phyloP scores from a whole-genome alignment of 192 early-diverging fungal genomes.

The Entomortierella beljakovae region DNA sequence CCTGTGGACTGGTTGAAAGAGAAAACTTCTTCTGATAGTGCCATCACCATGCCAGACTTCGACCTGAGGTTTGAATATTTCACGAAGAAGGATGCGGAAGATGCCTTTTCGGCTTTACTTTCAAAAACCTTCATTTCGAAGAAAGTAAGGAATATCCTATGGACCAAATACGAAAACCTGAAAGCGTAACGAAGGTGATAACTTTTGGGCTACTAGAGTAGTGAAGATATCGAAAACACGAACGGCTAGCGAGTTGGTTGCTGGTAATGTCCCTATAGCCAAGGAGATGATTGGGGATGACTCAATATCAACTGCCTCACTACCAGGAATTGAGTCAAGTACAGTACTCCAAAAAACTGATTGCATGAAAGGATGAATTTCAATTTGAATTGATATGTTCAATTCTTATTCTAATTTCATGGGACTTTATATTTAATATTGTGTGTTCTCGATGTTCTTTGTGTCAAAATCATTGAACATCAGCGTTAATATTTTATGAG shows the following conservation, averaged over 20 bases:
- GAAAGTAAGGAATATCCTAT: background rate
- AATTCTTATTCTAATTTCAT: no score
- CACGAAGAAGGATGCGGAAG: constrained; percentile 8
- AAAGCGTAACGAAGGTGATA: constrained; percentile 15
- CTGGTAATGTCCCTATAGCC: background rate
- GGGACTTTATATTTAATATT: no score
- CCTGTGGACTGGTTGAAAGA: constrained; percentile 12
- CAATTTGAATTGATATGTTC: no score
- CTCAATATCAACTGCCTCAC: no score
- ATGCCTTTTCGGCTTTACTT: constrained; percentile 4
- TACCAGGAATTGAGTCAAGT: no score
- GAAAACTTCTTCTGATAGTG: background rate
- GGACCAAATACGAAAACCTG: constrained; percentile 10
- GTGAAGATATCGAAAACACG: constrained; percentile 5
- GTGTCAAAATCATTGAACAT: no score
- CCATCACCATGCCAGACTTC: constrained; percentile 9
- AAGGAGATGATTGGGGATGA: background rate
- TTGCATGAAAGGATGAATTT: no score
- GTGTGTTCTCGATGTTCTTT: no score
- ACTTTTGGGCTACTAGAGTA: constrained; percentile 15
- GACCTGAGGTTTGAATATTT: constrained; percentile 1
- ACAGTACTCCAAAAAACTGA: no score
- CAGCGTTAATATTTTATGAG: no score
- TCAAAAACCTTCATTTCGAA: constrained; percentile 24
- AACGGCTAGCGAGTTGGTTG: background rate